Evolutionary conservation across 495 filamentous ascomycete species (phyloP).

Genomic region (Hypoxylon perforatum): DNA sequence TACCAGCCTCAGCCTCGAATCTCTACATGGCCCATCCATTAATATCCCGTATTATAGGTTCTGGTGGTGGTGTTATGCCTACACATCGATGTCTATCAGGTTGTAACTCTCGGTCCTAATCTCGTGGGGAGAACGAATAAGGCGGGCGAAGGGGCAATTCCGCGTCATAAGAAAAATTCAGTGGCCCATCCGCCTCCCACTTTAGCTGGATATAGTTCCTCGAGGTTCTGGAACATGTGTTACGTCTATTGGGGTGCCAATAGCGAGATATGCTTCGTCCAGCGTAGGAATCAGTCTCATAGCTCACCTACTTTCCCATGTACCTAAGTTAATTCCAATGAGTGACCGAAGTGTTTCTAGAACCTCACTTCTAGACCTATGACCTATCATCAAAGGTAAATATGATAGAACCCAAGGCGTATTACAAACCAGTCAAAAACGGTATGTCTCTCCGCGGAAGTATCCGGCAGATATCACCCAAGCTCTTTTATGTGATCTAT

Average conservation of each 20-base stretch:
- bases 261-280: background rate
- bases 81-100: background rate
- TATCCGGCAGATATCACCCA: slow-evolving; percentile 11
- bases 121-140: background rate
- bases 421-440: slow-evolving; percentile 23
- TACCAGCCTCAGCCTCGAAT: slow-evolving; percentile 25
- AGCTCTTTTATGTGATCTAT: slow-evolving; percentile 8
- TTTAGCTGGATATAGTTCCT: background rate
- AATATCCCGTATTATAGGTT: slow-evolving; percentile 5
- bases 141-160: background rate
- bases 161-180: background rate
- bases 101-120: background rate
- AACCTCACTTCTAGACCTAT: slow-evolving; percentile 8
- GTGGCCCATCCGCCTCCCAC: background rate
- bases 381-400: slow-evolving; percentile 6
- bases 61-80: background rate
- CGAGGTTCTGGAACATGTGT: background rate
- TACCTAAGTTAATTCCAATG: background rate
- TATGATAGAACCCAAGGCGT: slow-evolving; percentile 1
- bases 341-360: slow-evolving; percentile 32
- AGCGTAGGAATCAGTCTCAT: background rate
- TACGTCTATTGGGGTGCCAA: background rate
- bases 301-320: background rate
- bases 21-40: slow-evolving; percentile 21
- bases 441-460: slow-evolving; percentile 17